Base-by-base conservation (phyloP, 306 rosid species). In the Quercus glauca region DNA sequence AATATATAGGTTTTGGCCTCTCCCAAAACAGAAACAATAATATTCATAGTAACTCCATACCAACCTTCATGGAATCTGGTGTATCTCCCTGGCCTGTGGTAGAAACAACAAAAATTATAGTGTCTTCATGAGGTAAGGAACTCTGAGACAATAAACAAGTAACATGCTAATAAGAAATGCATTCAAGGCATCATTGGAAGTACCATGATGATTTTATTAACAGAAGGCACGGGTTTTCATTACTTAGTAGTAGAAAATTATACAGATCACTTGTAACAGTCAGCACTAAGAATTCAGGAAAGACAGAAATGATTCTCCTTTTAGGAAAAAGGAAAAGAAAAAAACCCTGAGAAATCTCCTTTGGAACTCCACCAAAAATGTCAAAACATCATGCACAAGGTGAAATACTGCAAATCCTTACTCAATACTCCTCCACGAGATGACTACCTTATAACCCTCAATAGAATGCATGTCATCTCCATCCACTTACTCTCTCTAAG, bases 1-100 rank as follows among this genome's bases (percentile, higher is more conserved):
- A 57, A 70, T 65, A n/a, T 20, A 20, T 15, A 31, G 28, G 23
- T 69, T 18, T 69, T 4, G 33, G 12, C 70, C 45, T 18, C 70
- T 29, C 70, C 41, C 45, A 64, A 64, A 29, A 31, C 45, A 64
- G 35, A 64, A 64, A 17, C 33, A 49, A 28, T 64, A 64, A 64
- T 28, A n/a, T 29, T 29, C 20, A 63, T 28, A 15, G 69, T 26
- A 28, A 55, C 41, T 59, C 41, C 43, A 26, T 57, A 71, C 37
- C 37, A 81, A 92, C 97, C 97, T 89, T 92, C 95, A 94, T 91
- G 79, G 99, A 74, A 88, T 91, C 93, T 31, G 98, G 98, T 71
- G 97, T 51, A 75, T 95, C 98, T 11, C 99, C 99, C 86, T 95
- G 99, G 78, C 99, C 98, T 3, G 99, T 92, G 65, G 99, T 95